A percentile compares a stretch with the other conserved stretches of the same genome.
Conservation (phyloP, 2,329 filamentous ascomycete genomes). For the Akanthomyces muscarius region DNA sequence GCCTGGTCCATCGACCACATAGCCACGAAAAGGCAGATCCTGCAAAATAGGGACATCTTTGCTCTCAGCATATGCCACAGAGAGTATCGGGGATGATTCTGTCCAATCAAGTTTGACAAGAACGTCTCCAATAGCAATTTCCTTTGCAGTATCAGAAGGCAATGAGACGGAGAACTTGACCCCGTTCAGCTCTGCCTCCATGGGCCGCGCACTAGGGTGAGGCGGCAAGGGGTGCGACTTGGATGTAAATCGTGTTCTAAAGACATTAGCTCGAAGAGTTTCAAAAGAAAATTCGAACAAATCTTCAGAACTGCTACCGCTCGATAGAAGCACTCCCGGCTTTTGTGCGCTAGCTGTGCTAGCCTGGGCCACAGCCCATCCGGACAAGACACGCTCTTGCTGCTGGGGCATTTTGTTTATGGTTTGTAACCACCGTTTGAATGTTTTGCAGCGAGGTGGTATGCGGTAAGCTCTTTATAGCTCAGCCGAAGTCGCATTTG, state of each 20-base stretch:
- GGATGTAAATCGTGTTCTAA: slow-evolving; percentile 64
- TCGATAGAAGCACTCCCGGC: slow-evolving; percentile 20
- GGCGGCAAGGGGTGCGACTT: slow-evolving; percentile 59
- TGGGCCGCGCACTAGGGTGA: slow-evolving; percentile 55
- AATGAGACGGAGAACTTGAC: slow-evolving; percentile 30
- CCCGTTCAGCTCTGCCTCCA: slow-evolving; percentile 31
- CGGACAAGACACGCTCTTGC: slow-evolving; percentile 18
- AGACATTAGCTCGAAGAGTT: slow-evolving; percentile 57
- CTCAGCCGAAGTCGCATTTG: neutral
- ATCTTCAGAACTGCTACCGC: slow-evolving; percentile 23
- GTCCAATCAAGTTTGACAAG: slow-evolving; percentile 57
- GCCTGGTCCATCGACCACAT: slow-evolving; percentile 57
- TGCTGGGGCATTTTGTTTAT: slow-evolving; percentile 8
- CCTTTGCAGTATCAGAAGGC: slow-evolving; percentile 31
- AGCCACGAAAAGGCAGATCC: slow-evolving; percentile 63
- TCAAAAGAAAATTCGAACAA: slow-evolving; percentile 60
- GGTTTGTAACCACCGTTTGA: slow-evolving; percentile 8
- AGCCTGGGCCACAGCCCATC: slow-evolving; percentile 26
- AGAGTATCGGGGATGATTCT: slow-evolving; percentile 50
- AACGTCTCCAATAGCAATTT: slow-evolving; percentile 45
- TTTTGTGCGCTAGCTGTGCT: slow-evolving; percentile 29
- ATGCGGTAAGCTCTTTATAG: neutral
- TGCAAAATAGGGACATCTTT: slow-evolving; percentile 52
- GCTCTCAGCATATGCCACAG: slow-evolving; percentile 45
- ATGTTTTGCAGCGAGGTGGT: neutral